Conservation (phyloP, 148 eudicot species). For the Heliosperma pusillum region DNA sequence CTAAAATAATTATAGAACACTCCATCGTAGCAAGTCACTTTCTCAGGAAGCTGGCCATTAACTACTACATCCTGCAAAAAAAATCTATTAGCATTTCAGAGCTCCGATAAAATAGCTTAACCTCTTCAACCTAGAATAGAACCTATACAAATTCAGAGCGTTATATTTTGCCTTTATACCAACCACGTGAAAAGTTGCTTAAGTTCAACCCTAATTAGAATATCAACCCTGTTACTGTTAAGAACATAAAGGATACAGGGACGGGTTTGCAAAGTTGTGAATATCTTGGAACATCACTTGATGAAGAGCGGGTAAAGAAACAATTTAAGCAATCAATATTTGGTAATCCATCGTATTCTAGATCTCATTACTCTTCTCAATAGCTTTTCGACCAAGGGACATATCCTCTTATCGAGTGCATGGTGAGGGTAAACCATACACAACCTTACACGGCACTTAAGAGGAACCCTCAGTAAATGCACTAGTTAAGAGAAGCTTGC, state of each 20-base stretch:
- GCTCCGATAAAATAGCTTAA: conserved; percentile 2
- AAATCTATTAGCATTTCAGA: conserved; percentile 3
- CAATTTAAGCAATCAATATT: background rate
- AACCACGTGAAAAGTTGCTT: background rate
- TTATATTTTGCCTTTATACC: background rate
- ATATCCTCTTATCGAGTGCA: background rate
- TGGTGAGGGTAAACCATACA: background rate
- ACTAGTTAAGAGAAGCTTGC: background rate
- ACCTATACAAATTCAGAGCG: background rate
- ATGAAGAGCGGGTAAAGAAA: background rate
- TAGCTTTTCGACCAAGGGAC: background rate
- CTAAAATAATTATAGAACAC: conserved; percentile 96
- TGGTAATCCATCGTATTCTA: background rate
- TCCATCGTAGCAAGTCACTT: conserved; percentile 72
- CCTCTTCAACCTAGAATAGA: background rate
- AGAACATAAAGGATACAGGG: background rate
- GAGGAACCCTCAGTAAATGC: background rate
- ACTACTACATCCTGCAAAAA: conserved; percentile 53
- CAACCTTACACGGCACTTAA: background rate
- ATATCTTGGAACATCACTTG: background rate
- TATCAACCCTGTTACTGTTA: background rate
- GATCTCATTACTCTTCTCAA: background rate
- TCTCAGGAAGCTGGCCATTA: conserved; percentile 62
- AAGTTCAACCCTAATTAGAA: background rate
- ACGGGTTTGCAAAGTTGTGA: background rate